Conservation (phyloP, 2,329 filamentous ascomycete species). For the Monosporascus sp. region DNA sequence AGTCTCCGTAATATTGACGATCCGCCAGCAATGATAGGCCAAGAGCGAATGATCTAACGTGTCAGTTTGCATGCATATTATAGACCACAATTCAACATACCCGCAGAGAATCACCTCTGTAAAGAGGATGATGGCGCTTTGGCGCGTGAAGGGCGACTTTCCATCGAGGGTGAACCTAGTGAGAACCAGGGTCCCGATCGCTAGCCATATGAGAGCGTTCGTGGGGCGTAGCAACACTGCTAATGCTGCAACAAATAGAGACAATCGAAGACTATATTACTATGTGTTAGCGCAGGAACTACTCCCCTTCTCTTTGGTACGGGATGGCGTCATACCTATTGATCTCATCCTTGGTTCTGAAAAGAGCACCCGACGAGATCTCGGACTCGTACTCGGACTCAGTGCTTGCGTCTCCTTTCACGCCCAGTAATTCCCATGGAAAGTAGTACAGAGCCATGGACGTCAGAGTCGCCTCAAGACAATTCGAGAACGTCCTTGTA, state of each 20-base stretch:
- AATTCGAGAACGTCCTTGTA: conserved; percentile 90
- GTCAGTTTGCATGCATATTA: conserved; percentile 4
- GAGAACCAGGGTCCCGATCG: conserved; percentile 53
- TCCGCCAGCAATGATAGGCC: conserved; percentile 63
- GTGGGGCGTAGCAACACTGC: conserved; percentile 87
- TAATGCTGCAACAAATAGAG: conserved; percentile 69
- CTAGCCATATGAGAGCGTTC: conserved; percentile 79
- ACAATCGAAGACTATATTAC: conserved; percentile 47
- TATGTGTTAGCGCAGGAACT: conserved; percentile 6
- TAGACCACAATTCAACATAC: conserved; percentile 18
- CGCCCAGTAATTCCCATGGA: conserved; percentile 71
- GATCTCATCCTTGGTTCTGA: conserved; percentile 24
- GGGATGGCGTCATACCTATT: conserved; percentile 22
- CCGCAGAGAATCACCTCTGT: conserved; percentile 63
- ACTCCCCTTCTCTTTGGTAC: conserved; percentile 8
- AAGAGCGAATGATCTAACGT: conserved; percentile 46
- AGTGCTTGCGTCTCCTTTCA: conserved; percentile 33
- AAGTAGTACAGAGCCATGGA: conserved; percentile 73
- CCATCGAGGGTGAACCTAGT: conserved; percentile 34
- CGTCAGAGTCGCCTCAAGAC: conserved; percentile 84
- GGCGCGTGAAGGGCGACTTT: conserved; percentile 36
- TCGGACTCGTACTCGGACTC: conserved; percentile 35
- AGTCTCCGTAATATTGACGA: conserved; percentile 72
- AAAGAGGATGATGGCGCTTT: conserved; percentile 47
- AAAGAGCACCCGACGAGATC: conserved; percentile 19